Conservation (phyloP, 2,329 filamentous ascomycete genomes). For the Ciborinia camelliae region DNA sequence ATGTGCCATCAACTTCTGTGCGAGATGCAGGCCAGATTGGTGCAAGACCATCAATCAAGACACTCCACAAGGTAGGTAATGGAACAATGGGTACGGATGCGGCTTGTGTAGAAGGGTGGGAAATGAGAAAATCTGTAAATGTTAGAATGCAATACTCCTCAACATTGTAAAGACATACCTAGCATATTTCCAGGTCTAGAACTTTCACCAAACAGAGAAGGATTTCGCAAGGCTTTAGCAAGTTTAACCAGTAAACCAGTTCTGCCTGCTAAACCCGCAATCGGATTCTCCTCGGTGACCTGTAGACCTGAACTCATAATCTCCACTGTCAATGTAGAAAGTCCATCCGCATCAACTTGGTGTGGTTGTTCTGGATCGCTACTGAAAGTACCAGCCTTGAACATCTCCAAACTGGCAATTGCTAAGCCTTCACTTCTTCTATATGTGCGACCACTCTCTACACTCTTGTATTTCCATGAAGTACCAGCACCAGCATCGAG, state of each 20-base stretch:
- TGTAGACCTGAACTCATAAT: slow-evolving; percentile 79
- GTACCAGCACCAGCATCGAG: slow-evolving; percentile 87
- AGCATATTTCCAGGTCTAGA: slow-evolving; percentile 92
- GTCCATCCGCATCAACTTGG: slow-evolving; percentile 82
- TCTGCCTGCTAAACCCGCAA: slow-evolving; percentile 82
- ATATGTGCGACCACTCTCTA: slow-evolving; percentile 79
- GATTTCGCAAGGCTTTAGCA: slow-evolving; percentile 70
- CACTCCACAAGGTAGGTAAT: slow-evolving; percentile 83
- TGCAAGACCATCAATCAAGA: slow-evolving; percentile 81
- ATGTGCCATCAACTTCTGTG: slow-evolving; percentile 80
- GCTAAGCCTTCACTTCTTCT: slow-evolving; percentile 85
- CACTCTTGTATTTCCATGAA: slow-evolving; percentile 88
- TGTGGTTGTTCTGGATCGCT: slow-evolving; percentile 75
- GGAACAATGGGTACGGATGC: slow-evolving; percentile 84
- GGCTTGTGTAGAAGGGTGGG: slow-evolving; percentile 84
- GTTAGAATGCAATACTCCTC: slow-evolving; percentile 28
- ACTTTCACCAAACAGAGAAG: slow-evolving; percentile 78
- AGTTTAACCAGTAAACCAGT: slow-evolving; percentile 75
- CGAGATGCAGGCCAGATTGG: slow-evolving; percentile 87
- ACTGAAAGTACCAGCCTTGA: slow-evolving; percentile 87
- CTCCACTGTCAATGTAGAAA: slow-evolving; percentile 71
- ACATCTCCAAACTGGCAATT: slow-evolving; percentile 78
- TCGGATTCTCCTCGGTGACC: slow-evolving; percentile 72
- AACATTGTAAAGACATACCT: slow-evolving; percentile 52
- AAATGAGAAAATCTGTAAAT: slow-evolving; percentile 79